Percentiles rank a stretch among this genome's conserved stretches.
These are phyloP conservation scores for Chlorella sp. DNA, from an alignment of 139 green algal genomes.

Conservation along the genomic window DNA sequence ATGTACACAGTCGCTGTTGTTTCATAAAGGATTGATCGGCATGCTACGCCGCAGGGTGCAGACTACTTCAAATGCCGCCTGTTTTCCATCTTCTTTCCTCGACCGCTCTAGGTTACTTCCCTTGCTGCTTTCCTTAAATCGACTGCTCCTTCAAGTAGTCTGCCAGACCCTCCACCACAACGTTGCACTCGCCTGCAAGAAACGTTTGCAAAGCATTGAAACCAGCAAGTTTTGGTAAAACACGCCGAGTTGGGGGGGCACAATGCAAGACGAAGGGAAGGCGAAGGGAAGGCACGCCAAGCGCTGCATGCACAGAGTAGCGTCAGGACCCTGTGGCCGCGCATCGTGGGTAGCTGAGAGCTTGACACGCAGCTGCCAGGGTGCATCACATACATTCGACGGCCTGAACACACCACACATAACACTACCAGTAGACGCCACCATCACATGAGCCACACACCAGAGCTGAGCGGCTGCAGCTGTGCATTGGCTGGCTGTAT, in stretches of 20 bases:
- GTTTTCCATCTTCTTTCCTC: too few species aligned
- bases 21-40: too few species aligned
- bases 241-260: neutral
- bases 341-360: neutral
- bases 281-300: neutral
- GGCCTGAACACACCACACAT: too few species aligned
- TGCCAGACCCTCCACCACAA: constrained; percentile 75
- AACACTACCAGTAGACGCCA: neutral
- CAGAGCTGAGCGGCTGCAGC: neutral
- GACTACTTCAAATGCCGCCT: too few species aligned
- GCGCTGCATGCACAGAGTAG: neutral
- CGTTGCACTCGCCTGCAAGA: constrained; percentile 45
- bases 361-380: neutral
- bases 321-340: neutral
- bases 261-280: neutral
- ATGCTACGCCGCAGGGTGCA: too few species aligned
- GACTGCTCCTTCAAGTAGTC: constrained; percentile 76
- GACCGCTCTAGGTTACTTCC: too few species aligned
- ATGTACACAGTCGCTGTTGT: too few species aligned
- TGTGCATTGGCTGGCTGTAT: neutral
- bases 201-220: neutral
- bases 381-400: too few species aligned
- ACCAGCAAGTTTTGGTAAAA: too few species aligned
- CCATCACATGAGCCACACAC: neutral
- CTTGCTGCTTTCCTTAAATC: constrained; percentile 61